phyloP scores from a whole-genome alignment of 495 filamentous ascomycete genomes.

The Daldinia concentrica region DNA sequence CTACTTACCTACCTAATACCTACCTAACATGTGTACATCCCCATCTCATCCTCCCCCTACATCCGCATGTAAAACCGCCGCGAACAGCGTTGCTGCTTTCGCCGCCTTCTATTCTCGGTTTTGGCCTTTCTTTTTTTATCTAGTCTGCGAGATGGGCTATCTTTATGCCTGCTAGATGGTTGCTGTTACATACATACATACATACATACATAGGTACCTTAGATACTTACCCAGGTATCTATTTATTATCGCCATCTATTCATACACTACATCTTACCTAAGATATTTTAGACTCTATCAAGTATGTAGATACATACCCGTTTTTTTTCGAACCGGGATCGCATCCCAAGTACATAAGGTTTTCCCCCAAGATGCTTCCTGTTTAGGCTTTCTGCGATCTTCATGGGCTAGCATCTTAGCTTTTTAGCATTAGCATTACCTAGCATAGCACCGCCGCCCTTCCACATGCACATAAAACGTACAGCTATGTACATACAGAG shows the following conservation, averaged over 20 bases:
- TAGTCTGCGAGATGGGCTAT: background rate
- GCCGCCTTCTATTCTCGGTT: conserved; percentile 24
- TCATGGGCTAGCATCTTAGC: background rate
- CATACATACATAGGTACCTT: no score
- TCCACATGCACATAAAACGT: conserved; percentile 2
- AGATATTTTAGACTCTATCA: background rate
- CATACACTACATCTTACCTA: no score
- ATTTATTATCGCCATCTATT: background rate
- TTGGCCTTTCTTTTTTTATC: background rate
- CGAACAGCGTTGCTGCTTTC: background rate
- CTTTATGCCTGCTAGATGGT: background rate
- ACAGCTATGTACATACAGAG: background rate
- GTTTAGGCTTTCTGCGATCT: background rate
- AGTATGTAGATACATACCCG: background rate
- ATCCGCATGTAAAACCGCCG: conserved; percentile 1
- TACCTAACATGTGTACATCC: conserved; percentile 3
- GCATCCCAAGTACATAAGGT: background rate
- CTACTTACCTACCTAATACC: background rate
- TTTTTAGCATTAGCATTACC: background rate
- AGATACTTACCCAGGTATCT: conserved; percentile 7
- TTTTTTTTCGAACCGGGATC: background rate
- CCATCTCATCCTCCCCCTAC: background rate
- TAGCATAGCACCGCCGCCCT: no score
- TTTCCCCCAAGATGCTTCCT: conserved; percentile 4
- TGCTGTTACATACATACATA: no score